Evolutionary conservation across 805 yeast genomes (phyloP), one percentile per base, ranked within the genome.

Genomic region (Candida railenensis): DNA sequence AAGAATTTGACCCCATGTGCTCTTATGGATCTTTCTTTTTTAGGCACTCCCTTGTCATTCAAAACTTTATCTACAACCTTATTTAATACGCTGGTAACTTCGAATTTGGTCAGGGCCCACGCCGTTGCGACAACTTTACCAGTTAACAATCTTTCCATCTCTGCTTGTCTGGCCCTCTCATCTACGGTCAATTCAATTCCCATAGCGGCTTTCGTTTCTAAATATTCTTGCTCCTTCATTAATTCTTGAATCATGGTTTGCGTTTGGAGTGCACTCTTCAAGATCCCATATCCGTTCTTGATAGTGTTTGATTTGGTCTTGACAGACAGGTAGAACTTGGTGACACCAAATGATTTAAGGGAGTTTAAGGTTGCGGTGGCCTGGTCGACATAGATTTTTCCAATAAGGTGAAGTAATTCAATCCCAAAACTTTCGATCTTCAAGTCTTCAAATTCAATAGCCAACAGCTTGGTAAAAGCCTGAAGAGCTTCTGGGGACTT

Each of bases 341-440:
- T 85, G 22, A 94, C 77, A 1, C 99, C 99, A 55, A 88, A 79
- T 30, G 92, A 86, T 63, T 83, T 87, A 57, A 84, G 83, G 0
- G 97, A 81, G 58, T 80, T 82, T 44, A 89, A 68, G 48, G 80
- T 82, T 20, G 87, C 88, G 48, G 80, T 73, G 2, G 95, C 96
- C 59, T 89, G 89, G 32, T 78, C 73, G 46, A 76, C 76, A 66
- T 94, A 94, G 3, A 88, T 80, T 49, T 77, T 78, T 16, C 98
- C 97, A 50, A 94, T 85, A 16, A 92, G 71, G 53, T 85, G 90
- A 53, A 92, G 71, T 43, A 94, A 74, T 66, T 92, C 96, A 43
- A 92, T 67, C 12, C 99, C 99, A 69, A 94, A 94, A 45, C 96
- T 88, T 73, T 94, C 99, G 77, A 89, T 81, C 65, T 94, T 94